Evolutionary conservation across 176 grass and related monocot genomes (phyloP), one percentile per base, ranked within the genome.

Genomic region (Aegilops tauschii): DNA sequence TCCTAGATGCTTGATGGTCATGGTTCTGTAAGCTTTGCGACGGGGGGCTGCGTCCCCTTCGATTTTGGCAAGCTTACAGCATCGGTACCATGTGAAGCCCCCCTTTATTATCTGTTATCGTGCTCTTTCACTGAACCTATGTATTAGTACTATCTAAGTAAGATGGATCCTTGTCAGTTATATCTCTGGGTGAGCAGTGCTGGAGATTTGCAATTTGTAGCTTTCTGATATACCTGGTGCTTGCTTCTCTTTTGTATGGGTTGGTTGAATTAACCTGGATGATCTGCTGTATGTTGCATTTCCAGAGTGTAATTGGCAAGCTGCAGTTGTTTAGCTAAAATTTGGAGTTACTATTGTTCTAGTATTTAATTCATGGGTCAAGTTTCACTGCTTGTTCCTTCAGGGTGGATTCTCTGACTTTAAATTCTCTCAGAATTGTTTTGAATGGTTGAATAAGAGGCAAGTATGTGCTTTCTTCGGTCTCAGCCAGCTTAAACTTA

Each of bases 1-100:
- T 59, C 56, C 39, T 44, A 52, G 64, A 64, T 81, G 82, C 30
- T 80, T 76, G 29, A 69, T 80, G 7, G 31, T 54, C 82, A 61
- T 35, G 31, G 35, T 70, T 85, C 80, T 92, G 67, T 89, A 86
- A 92, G 90, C 80, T 89, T 89, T 92, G 80, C 40, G 68, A 58
- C 12, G 39, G 80, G 66, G 39, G 71, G 69, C 50, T 63, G 52
- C 69, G 50, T 71, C 69, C 37, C 64, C 39, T 92, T 76, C 11
- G 31, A 44, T 80, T 77, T 81, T 77, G 76, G 61, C 54, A 71
- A 83, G 84, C 80, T 84, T 79, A 42, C 76, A 63, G 52, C 21
- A 85, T 65, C 28, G 25, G 65, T 64, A 42, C 14, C 18, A 73
- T 88, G 82, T 73, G 77, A 75, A 73, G 23, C 17, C 31, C 45